Conservation (phyloP, 306 rosid genomes). For the Gastrolobium villosum region DNA sequence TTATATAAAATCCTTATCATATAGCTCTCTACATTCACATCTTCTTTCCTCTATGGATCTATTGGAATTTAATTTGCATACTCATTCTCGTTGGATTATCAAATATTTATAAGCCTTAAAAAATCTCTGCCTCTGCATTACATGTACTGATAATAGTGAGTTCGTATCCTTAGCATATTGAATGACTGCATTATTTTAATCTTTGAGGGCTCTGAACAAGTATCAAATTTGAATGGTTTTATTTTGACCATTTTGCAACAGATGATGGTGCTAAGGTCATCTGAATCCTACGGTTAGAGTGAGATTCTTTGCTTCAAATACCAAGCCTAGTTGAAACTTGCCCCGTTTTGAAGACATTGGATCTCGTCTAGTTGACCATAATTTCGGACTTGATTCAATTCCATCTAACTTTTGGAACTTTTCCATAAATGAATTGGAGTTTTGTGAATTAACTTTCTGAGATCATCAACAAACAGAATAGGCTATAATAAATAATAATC, state of each 20-base stretch:
- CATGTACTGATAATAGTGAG: neutral
- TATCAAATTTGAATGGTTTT: conserved; percentile 1
- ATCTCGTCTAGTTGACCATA: neutral
- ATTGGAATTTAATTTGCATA: conserved; percentile 27
- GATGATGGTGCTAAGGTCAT: conserved; percentile 13
- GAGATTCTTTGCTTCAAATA: conserved; percentile 10
- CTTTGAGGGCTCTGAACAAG: neutral
- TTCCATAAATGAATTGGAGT: neutral
- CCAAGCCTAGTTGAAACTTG: neutral
- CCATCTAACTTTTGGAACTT: neutral
- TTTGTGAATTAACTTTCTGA: conserved; percentile 19
- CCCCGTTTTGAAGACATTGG: neutral
- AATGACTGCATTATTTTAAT: neutral
- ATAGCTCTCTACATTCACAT: neutral
- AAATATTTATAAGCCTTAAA: conserved; percentile 12
- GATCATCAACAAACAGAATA: conserved; percentile 12
- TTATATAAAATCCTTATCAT: conserved; percentile 26
- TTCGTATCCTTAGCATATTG: neutral
- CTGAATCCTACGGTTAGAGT: neutral
- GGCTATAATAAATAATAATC: neutral
- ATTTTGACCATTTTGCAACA: conserved; percentile 22
- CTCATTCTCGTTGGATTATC: neutral
- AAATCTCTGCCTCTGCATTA: neutral
- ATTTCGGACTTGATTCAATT: conserved; percentile 16
- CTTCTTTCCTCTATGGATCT: neutral